phyloP scores from a whole-genome alignment of 2,329 filamentous ascomycete genomes.

The Hymenoscyphus albidus region DNA sequence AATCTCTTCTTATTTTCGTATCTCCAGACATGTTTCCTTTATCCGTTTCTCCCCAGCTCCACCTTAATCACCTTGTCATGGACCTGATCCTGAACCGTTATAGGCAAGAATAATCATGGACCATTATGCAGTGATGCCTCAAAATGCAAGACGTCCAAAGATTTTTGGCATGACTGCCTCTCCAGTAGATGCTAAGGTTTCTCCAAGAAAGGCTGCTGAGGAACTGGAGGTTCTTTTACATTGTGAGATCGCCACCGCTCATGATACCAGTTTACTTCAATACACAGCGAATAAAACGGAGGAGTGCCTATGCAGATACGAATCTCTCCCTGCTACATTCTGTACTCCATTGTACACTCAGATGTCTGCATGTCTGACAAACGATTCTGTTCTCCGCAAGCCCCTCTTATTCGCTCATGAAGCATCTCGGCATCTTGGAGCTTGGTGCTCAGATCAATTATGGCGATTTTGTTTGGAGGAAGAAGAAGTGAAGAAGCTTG shows the following conservation, averaged over 20 bases:
- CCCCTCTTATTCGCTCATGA: slow-evolving; percentile 48
- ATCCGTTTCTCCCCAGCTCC: background rate
- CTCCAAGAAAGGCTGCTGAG: slow-evolving; percentile 65
- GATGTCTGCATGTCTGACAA: slow-evolving; percentile 49
- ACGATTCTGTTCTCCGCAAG: slow-evolving; percentile 41
- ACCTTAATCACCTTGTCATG: background rate
- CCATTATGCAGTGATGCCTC: slow-evolving; percentile 58
- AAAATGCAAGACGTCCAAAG: slow-evolving; percentile 55
- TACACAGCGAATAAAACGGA: slow-evolving; percentile 60
- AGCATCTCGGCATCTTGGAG: slow-evolving; percentile 65
- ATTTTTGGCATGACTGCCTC: slow-evolving; percentile 98
- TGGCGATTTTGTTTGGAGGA: slow-evolving; percentile 70
- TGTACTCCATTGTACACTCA: slow-evolving; percentile 62
- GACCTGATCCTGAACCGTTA: background rate
- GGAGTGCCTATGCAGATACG: slow-evolving; percentile 50
- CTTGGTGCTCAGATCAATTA: slow-evolving; percentile 80
- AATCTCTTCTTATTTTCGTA: background rate
- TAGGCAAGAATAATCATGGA: slow-evolving; percentile 79
- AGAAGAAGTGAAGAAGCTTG: slow-evolving; percentile 56
- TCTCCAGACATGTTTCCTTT: background rate
- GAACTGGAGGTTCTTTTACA: slow-evolving; percentile 75
- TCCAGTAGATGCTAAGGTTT: slow-evolving; percentile 77
- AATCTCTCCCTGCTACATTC: slow-evolving; percentile 45
- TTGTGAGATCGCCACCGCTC: slow-evolving; percentile 76
- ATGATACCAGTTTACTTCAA: slow-evolving; percentile 55